These are phyloP conservation scores for Wickerhamomyces sp. DNA, from an alignment of 1,139 yeast species.

Conservation along the genomic window DNA sequence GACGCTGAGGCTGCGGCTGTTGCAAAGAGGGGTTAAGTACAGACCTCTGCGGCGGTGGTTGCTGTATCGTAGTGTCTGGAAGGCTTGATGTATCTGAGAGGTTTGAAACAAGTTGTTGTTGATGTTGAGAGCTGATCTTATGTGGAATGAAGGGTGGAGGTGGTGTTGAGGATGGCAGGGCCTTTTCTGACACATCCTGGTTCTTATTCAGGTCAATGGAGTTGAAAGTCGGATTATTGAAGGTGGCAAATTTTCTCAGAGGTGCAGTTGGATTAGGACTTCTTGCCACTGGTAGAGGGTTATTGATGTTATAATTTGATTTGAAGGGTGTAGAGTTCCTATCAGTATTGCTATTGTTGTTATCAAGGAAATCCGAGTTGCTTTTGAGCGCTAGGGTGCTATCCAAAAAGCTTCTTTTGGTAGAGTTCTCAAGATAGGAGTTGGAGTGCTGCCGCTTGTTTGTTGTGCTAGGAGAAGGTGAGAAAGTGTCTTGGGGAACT, in stretches of 20 bases:
- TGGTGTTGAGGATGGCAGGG: constrained; percentile 2
- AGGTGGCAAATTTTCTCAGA: constrained; percentile 1
- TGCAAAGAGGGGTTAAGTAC: not conserved
- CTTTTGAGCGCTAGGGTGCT: constrained; percentile 1
- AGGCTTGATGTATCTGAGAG: constrained; percentile 1
- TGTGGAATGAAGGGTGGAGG: not conserved
- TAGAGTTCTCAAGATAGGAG: constrained; percentile 20
- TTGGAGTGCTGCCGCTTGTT: constrained; percentile 29
- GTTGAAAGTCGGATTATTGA: constrained; percentile 4
- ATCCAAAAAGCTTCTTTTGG: constrained; percentile 13
- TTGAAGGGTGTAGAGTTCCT: constrained; percentile 10
- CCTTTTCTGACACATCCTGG: constrained; percentile 1
- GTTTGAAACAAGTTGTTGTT: constrained; percentile 1
- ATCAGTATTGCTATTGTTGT: constrained; percentile 13
- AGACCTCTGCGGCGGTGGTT: not conserved
- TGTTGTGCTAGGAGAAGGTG: constrained; percentile 2
- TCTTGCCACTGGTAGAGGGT: constrained; percentile 3
- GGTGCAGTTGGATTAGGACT: not conserved
- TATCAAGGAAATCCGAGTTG: constrained; percentile 9
- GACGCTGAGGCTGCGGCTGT: constrained; percentile 5
- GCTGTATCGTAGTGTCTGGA: not conserved
- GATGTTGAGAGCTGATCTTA: not conserved
- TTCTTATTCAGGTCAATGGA: not conserved
- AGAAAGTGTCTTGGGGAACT: constrained; percentile 1
- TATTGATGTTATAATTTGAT: constrained; percentile 1